Percentiles rank a stretch among this genome's conserved stretches.
Conservation (phyloP, 768 basidiomycete genomes). For the Lactifluus echinatus region DNA sequence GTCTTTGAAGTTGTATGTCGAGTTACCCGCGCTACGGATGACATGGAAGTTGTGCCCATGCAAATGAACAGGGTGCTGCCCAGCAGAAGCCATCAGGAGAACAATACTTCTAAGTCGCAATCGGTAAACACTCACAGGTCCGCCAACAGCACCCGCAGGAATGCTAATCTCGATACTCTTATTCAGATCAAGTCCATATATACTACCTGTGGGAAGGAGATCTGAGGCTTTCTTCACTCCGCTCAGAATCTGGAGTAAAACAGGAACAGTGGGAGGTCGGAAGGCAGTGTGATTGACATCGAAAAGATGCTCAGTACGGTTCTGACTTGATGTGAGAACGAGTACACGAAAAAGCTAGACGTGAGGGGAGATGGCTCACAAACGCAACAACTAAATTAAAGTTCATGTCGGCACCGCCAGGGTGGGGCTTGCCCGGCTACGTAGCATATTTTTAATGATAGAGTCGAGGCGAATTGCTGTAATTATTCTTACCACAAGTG, state of each 20-base stretch:
- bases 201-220: constrained; percentile 41
- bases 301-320: constrained; percentile 21
- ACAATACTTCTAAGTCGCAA: too few species aligned
- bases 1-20: constrained; percentile 12
- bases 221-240: constrained; percentile 39
- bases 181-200: constrained; percentile 40
- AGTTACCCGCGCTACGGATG: constrained; percentile 7
- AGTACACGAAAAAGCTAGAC: not conserved
- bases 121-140: constrained; percentile 15
- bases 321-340: constrained; percentile 13
- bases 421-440: constrained; percentile 21
- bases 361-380: constrained; percentile 5
- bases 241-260: constrained; percentile 51
- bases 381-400: constrained; percentile 17
- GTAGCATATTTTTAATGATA: not conserved
- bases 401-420: constrained; percentile 21
- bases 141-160: constrained; percentile 33
- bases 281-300: constrained; percentile 31
- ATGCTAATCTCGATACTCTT: constrained; percentile 40
- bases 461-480: too few species aligned
- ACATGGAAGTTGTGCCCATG: constrained; percentile 14
- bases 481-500: constrained; percentile 9
- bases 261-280: constrained; percentile 37
- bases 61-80: constrained; percentile 17
- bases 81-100: not conserved